Base-by-base conservation (phyloP, 805 yeast genomes). In the Cyberlindnera euphorbiiphila region DNA sequence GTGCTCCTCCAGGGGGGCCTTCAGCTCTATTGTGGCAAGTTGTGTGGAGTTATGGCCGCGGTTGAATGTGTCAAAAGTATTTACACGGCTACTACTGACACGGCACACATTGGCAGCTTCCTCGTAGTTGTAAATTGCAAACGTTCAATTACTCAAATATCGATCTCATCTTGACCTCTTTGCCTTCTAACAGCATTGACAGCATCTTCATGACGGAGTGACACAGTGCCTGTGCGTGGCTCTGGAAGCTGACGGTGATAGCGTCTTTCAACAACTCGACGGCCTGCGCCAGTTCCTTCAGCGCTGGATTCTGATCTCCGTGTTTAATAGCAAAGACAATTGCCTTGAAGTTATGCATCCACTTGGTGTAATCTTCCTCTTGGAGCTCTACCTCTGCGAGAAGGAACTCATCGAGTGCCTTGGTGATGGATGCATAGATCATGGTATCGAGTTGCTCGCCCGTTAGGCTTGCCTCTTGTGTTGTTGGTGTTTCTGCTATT, bases 321-420 rank as follows among this genome's bases (percentile, higher is more conserved):
- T 23, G 33, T 5, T 25, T 25, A 10, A 44, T 24, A 17, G 37
- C 30, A 11, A 20, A 31, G 11, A 33, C 6, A 5, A 41, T 25
- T 6, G 37, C 22, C 22, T 34, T 44, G 16, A 44, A 23, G 24
- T 35, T 44, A 24, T 32, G 24, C 22, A 20, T 29, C 44, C 43
- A 40, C 8, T 17, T 16, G 10, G 17, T 16, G 29, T 29, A 43
- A 13, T 39, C 42, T 7, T 36, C 37, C 7, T 29, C 30, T 4
- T 13, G 28, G 8, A 34, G 14, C n/a, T 25, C 16, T 9, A 30
- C 13, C 14, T 25, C 28, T 3, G 11, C 13, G 11, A 25, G 16
- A 7, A 30, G 24, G 17, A 43, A 28, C 3, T 29, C 29, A 4
- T 25, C 29, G 16, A 43, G 31, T 2, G 23, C 34, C 4, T 25